These are phyloP conservation scores for Starmerella sp. DNA, from an alignment of 805 yeast genomes.

Conservation along the genomic window DNA sequence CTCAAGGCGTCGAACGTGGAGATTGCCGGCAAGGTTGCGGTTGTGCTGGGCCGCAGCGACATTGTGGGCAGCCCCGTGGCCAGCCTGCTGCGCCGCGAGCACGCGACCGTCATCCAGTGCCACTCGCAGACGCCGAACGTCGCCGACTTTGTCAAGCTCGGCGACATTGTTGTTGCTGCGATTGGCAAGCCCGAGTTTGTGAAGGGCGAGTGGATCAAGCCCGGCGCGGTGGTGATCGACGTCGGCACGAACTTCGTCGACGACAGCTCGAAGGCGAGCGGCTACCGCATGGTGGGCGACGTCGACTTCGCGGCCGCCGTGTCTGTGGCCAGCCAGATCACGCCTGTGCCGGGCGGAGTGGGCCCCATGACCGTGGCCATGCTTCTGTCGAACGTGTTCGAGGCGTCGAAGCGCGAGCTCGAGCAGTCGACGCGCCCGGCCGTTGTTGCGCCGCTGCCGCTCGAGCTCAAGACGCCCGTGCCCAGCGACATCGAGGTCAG, in stretches of 20 bases:
- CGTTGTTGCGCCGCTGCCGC: slow-evolving; percentile 44
- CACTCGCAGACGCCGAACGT: slow-evolving; percentile 64
- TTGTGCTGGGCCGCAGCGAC: slow-evolving; percentile 89
- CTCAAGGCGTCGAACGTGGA: slow-evolving; percentile 56
- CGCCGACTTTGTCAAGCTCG: slow-evolving; percentile 46
- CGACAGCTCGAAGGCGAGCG: slow-evolving; percentile 63
- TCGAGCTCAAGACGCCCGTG: slow-evolving; percentile 51
- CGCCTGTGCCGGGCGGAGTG: slow-evolving; percentile 99
- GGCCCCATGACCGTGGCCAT: slow-evolving; percentile 99
- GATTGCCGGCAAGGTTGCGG: slow-evolving; percentile 71
- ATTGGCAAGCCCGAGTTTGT: slow-evolving; percentile 79
- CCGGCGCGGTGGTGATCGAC: slow-evolving; percentile 76
- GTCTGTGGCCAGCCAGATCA: slow-evolving; percentile 53
- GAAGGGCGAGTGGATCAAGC: slow-evolving; percentile 78
- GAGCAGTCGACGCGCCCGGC: slow-evolving; percentile 34
- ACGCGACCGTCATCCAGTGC: slow-evolving; percentile 75
- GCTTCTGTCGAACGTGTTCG: slow-evolving; percentile 73
- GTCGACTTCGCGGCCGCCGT: slow-evolving; percentile 68
- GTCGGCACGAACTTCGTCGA: slow-evolving; percentile 89
- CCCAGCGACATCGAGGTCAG: slow-evolving; percentile 89
- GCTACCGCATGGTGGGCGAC: slow-evolving; percentile 85
- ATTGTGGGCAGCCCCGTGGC: slow-evolving; percentile 94
- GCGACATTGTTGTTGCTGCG: slow-evolving; percentile 87
- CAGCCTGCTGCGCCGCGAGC: slow-evolving; percentile 61
- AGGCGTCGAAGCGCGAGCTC: slow-evolving; percentile 52